Evolutionary conservation across 768 basidiomycete species (phyloP), one percentile per base, ranked within the genome.

Genomic region (Podaxis sp.): DNA sequence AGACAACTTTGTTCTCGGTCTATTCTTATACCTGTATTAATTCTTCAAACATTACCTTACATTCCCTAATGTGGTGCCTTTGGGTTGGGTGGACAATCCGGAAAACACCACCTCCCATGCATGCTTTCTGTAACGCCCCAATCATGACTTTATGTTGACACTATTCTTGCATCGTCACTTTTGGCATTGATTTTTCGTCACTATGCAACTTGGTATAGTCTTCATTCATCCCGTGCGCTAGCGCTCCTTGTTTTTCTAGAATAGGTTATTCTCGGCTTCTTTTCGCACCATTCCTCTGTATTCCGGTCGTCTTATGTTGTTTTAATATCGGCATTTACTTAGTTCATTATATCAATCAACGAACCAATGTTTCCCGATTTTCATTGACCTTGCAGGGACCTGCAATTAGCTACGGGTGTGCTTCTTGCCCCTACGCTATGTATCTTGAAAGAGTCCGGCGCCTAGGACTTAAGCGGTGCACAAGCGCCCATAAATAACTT

Each of bases 51-150:
- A 6, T 41, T 52, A 51, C 28, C 49, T 51, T 60, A 49, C n/a
- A 13, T 52, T 37, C 22, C n/a, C 33, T 62, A 62, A 56, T 60
- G 33, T 46, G 56, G 56, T 33, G 56, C 24, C 28, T 24, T 49
- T 30, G 38, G 49, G 24, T n/a, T 56, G 54, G 36, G 40, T 37
- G 24, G 36, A 38, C 37, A 40, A 15, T 30, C 28, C 50, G 30
- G 58, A 49, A 55, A 56, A 38, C 49, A 30, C 50, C 37, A 52
- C 60, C 24, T 53, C 20, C n/a, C 41, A 41, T 44, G 33, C 48
- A 58, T 40, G 20, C 48, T 13, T 4, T 38, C 37, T 49, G 20
- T 28, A 13, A 59, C 36, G 49, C 20, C 38, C n/a, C 26, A 5
- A 22, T 38, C 2, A 59, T 59, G 58, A 51, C 8, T 22, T 38